These are phyloP conservation scores for Biscogniauxia marginata DNA, from an alignment of 2,329 filamentous ascomycete genomes.

Conservation along the genomic window DNA sequence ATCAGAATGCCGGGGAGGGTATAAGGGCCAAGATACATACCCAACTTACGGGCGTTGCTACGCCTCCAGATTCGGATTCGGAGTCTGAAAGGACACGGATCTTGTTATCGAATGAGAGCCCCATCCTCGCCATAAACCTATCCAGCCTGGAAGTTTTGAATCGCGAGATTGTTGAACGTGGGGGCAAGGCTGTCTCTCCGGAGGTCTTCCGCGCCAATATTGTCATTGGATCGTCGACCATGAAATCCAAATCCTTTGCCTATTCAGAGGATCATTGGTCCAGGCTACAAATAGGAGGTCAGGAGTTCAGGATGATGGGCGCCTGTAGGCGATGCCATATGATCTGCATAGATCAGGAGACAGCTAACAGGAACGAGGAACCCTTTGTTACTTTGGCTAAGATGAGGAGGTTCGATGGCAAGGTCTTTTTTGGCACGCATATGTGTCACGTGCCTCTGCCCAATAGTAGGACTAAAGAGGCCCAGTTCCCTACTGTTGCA, in stretches of 20 bases:
- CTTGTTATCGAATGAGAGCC: conserved; percentile 87
- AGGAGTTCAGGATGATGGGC: conserved; percentile 71
- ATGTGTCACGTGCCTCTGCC: conserved; percentile 49
- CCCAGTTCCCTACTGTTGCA: conserved; percentile 44
- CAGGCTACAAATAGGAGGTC: conserved; percentile 61
- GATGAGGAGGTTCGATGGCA: conserved; percentile 77
- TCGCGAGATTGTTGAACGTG: conserved; percentile 61
- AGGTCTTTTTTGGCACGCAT: conserved; percentile 88
- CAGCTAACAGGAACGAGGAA: conserved; percentile 73
- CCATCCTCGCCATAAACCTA: conserved; percentile 80
- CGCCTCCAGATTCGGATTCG: conserved; percentile 57
- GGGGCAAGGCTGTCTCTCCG: conserved; percentile 63
- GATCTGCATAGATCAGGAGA: conserved; percentile 90
- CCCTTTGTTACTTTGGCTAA: conserved; percentile 87
- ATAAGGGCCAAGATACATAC: conserved; percentile 44
- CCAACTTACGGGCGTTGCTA: conserved; percentile 53
- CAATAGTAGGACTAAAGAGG: conserved; percentile 22
- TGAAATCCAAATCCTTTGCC: conserved; percentile 46
- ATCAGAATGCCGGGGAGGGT: conserved; percentile 40
- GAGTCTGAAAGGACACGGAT: conserved; percentile 56
- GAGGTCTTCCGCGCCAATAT: conserved; percentile 89
- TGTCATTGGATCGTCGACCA: conserved; percentile 54
- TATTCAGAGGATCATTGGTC: conserved; percentile 84
- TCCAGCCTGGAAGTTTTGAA: conserved; percentile 81
- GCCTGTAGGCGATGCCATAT: conserved; percentile 90